phyloP scores from a whole-genome alignment of 129 eudicot genomes.

The Mikania micrantha region DNA sequence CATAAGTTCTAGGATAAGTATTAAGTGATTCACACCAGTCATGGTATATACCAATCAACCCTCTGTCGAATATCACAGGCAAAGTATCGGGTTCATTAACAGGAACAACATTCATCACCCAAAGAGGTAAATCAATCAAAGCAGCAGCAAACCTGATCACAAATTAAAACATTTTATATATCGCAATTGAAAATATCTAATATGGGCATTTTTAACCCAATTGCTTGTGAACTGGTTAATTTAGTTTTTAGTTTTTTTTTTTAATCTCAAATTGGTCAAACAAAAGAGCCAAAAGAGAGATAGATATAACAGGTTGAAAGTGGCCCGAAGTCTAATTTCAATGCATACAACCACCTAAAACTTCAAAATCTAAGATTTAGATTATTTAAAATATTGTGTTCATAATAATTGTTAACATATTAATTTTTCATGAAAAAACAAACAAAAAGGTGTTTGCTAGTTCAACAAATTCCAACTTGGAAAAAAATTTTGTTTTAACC shows the following conservation, averaged over 20 bases:
- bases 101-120: slow-evolving; percentile 98
- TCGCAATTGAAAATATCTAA: background rate
- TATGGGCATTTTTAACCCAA: background rate
- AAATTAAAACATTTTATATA: slow-evolving; percentile 3
- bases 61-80: slow-evolving; percentile 72
- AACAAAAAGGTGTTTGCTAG: background rate
- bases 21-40: slow-evolving; percentile 94
- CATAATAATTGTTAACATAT: background rate
- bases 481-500: background rate
- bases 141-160: slow-evolving; percentile 80
- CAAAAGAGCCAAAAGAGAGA: no score
- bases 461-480: background rate
- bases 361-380: background rate
- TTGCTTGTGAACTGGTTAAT: background rate
- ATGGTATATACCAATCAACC: slow-evolving; percentile 86
- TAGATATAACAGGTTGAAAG: background rate
- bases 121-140: slow-evolving; percentile 55
- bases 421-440: background rate
- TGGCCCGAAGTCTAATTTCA: background rate
- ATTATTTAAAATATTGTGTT: background rate
- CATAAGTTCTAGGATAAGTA: slow-evolving; percentile 92
- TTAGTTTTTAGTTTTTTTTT: background rate
- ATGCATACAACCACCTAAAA: background rate
- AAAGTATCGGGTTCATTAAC: slow-evolving; percentile 68
- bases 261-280: background rate